phyloP scores from a whole-genome alignment of 768 basidiomycete genomes.

The Amylocystis lapponica region DNA sequence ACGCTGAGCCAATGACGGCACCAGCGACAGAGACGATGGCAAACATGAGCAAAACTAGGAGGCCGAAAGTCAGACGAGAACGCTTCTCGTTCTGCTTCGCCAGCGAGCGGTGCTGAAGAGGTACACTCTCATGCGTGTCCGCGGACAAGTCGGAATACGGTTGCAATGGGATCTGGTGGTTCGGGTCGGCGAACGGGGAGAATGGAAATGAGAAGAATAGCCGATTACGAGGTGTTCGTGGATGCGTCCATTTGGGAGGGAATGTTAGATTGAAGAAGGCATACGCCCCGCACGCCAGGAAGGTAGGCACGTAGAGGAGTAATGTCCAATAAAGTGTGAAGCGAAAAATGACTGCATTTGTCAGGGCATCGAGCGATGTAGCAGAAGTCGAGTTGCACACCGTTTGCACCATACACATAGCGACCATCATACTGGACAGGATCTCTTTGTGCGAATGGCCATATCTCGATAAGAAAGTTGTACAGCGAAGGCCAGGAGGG shows the following conservation, averaged over 20 bases:
- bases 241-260: slow-evolving; percentile 24
- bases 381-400: slow-evolving; percentile 15
- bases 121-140: too few relatives aligned
- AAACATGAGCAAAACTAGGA: slow-evolving; percentile 36
- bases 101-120: slow-evolving; percentile 8
- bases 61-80: slow-evolving; percentile 33
- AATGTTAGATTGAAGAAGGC: slow-evolving; percentile 38
- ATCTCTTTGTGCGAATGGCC: slow-evolving; percentile 18
- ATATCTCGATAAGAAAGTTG: slow-evolving; percentile 29
- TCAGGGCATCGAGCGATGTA: background rate
- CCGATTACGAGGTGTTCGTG: slow-evolving; percentile 3
- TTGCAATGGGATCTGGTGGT: slow-evolving; percentile 12
- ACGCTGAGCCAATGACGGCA: slow-evolving; percentile 33
- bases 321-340: slow-evolving; percentile 46
- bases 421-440: slow-evolving; percentile 27
- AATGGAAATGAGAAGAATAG: background rate
- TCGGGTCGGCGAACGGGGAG: slow-evolving; percentile 6
- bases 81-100: slow-evolving; percentile 27
- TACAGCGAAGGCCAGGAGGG: slow-evolving; percentile 32
- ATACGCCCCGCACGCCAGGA: slow-evolving; percentile 33
- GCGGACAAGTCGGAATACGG: background rate
- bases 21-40: slow-evolving; percentile 28
- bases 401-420: slow-evolving; percentile 31
- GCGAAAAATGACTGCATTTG: slow-evolving; percentile 32
- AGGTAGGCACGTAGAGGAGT: slow-evolving; percentile 40